A percentile compares a stretch with the other conserved stretches of the same genome.
Conservation (phyloP, 1,284 basidiomycete genomes). For the Boletus sp. region DNA sequence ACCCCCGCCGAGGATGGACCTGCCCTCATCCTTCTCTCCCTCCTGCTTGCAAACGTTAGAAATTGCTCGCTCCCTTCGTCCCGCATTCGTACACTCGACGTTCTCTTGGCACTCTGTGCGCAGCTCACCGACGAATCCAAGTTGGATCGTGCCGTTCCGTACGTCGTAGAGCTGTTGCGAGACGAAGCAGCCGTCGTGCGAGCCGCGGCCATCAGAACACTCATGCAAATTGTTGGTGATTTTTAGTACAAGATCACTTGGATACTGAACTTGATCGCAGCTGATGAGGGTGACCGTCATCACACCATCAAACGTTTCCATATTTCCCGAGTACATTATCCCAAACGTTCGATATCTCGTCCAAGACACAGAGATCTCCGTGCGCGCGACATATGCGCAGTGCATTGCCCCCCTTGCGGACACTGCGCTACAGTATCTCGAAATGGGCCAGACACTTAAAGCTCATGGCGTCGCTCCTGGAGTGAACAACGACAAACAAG, state of each 20-base stretch:
- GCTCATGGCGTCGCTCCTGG: conserved; percentile 64
- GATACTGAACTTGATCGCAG: conserved; percentile 39
- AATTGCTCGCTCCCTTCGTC: conserved; percentile 88
- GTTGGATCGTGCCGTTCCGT: conserved; percentile 91
- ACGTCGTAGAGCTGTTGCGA: conserved; percentile 83
- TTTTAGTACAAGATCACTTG: not conserved
- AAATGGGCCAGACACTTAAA: conserved; percentile 89
- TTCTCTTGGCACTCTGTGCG: conserved; percentile 80
- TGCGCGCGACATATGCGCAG: conserved; percentile 86
- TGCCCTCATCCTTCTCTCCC: conserved; percentile 76
- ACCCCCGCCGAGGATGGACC: conserved; percentile 78
- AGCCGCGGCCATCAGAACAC: conserved; percentile 72
- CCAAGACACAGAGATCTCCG: conserved; percentile 83
- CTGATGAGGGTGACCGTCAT: conserved; percentile 84
- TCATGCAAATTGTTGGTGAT: conserved; percentile 78
- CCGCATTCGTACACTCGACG: conserved; percentile 81
- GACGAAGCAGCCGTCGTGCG: conserved; percentile 85
- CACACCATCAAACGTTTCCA: conserved; percentile 84
- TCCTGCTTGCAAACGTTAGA: conserved; percentile 88
- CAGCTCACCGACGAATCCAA: conserved; percentile 95
- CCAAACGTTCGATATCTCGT: conserved; percentile 85
- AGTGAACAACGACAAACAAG: conserved; percentile 51
- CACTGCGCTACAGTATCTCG: conserved; percentile 81
- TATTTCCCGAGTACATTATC: conserved; percentile 95
- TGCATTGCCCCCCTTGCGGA: conserved; percentile 84